A percentile compares a stretch with the other conserved stretches of the same genome.
Conservation (phyloP, 2,329 filamentous ascomycete genomes). For the Diaporthe citriasiana region DNA sequence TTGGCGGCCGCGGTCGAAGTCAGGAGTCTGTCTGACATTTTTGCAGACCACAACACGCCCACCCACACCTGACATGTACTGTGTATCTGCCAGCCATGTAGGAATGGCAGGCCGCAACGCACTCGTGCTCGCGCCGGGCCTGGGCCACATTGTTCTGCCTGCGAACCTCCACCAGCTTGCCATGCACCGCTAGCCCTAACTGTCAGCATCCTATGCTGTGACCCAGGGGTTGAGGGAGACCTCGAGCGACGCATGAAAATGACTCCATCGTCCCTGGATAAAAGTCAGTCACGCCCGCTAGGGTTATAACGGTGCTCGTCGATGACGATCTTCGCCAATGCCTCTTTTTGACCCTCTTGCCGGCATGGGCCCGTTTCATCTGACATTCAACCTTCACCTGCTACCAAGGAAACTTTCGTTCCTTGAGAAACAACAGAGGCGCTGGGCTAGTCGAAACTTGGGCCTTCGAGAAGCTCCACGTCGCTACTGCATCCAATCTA, state of each 20-base stretch:
- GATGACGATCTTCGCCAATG: constrained; percentile 35
- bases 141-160: neutral
- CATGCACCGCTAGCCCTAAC: neutral
- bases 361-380: constrained; percentile 30
- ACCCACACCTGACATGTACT: neutral
- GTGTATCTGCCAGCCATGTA: neutral
- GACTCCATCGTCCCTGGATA: constrained; percentile 11
- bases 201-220: constrained; percentile 17
- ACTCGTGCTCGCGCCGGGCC: neutral
- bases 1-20: constrained; percentile 28
- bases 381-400: constrained; percentile 13
- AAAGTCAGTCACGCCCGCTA: constrained; percentile 13
- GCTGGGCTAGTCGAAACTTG: neutral
- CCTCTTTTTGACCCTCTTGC: constrained; percentile 7
- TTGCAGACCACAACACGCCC: neutral
- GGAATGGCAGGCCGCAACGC: constrained; percentile 4
- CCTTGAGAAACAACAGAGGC: constrained; percentile 5
- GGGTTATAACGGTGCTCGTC: neutral
- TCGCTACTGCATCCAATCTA: constrained; percentile 12
- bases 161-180: neutral
- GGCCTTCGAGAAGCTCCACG: constrained; percentile 14
- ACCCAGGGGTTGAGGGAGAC: constrained; percentile 10
- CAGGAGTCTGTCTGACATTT: constrained; percentile 28
- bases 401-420: neutral
- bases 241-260: constrained; percentile 20